These are phyloP conservation scores for Oryza glaberrima DNA, from an alignment of 176 grass and related monocot genomes.

Conservation along the genomic window DNA sequence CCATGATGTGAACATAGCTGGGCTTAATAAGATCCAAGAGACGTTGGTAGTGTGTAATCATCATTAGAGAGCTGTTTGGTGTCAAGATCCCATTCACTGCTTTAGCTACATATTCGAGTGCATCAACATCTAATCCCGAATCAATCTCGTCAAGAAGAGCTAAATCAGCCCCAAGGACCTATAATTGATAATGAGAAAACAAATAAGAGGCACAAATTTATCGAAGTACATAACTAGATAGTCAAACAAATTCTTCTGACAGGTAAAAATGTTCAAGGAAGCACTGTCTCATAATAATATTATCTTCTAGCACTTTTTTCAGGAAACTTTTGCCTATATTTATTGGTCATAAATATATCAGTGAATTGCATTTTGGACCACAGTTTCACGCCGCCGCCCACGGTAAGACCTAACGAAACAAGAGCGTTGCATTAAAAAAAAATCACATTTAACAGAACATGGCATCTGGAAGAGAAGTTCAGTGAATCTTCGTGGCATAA, in stretches of 20 bases:
- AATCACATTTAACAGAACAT: not conserved
- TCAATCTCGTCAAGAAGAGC: constrained; percentile 97
- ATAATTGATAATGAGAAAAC: constrained; percentile 40
- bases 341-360: not conserved
- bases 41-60: constrained; percentile 96
- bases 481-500: constrained; percentile 11
- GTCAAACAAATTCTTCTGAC: constrained; percentile 32
- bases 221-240: constrained; percentile 28
- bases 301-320: not conserved
- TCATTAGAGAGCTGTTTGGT: constrained; percentile 76
- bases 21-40: constrained; percentile 89
- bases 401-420: not conserved
- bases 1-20: constrained; percentile 95
- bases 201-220: constrained; percentile 23
- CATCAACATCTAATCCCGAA: constrained; percentile 98
- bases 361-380: not conserved
- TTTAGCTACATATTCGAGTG: constrained; percentile 84
- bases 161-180: constrained; percentile 91
- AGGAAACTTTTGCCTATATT: not conserved
- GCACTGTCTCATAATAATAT: not conserved
- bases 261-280: constrained; percentile 28
- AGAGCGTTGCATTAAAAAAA: not conserved
- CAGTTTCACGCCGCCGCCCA: not conserved
- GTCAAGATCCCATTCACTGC: constrained; percentile 85
- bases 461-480: not conserved